Conservation (phyloP, 139 green algal genomes). For the Chlorella sorokiniana region DNA sequence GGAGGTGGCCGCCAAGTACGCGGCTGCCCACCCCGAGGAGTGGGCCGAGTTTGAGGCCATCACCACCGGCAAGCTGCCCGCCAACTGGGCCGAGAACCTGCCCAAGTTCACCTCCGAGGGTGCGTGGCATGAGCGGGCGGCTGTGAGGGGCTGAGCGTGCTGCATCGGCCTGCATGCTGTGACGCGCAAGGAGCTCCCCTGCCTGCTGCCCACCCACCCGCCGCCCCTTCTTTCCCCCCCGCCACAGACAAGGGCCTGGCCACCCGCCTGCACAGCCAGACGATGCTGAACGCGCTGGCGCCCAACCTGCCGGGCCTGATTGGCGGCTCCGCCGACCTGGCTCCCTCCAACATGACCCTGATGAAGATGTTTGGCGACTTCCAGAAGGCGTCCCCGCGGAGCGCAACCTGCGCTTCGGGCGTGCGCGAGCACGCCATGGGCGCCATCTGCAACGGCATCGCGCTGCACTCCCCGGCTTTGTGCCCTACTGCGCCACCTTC, state of each 20-base stretch:
- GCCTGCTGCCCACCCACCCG: background rate
- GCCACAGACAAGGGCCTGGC: constrained; percentile 90
- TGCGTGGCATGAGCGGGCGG: background rate
- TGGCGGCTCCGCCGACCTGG: constrained; percentile 96
- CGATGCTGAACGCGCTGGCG: constrained; percentile 95
- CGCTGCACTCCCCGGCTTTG: constrained; percentile 89
- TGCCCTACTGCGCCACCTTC: constrained; percentile 99
- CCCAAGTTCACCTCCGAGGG: constrained; percentile 82
- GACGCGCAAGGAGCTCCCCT: too few relatives aligned
- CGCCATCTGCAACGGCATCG: constrained; percentile 95
- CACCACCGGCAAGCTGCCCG: constrained; percentile 83
- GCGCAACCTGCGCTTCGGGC: constrained; percentile 97
- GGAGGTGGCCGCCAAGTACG: constrained; percentile 62
- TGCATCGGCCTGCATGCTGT: too few relatives aligned
- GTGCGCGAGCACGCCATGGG: constrained; percentile 99
- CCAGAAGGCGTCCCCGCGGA: constrained; percentile 93
- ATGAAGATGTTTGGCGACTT: constrained; percentile 98
- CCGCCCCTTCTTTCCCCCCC: background rate
- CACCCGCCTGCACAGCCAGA: constrained; percentile 96
- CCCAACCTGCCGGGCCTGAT: constrained; percentile 91
- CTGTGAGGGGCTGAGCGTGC: background rate
- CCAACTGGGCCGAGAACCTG: constrained; percentile 84
- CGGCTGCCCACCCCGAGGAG: constrained; percentile 81
- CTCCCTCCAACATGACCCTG: constrained; percentile 98
- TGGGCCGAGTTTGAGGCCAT: constrained; percentile 84